Evolutionary conservation across 106 monocot species (phyloP), one percentile per base, ranked within the genome.

Genomic region (Vanilla planifolia): DNA sequence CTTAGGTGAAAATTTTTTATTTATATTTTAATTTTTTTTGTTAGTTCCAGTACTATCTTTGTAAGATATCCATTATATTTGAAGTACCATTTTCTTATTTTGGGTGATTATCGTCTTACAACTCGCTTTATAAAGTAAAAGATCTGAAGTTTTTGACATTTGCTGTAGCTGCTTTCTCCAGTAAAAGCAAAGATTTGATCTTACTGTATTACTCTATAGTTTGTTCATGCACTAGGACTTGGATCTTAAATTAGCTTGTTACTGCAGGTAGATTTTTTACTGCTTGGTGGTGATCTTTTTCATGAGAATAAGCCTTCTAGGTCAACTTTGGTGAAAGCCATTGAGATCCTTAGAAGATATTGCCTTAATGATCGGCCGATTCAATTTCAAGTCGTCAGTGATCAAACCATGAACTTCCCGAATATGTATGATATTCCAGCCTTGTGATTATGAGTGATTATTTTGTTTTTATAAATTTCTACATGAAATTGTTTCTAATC

Each of bases 301-400:
- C 95, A 96, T 70, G 95, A 96, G 63, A 96, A 96, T 69, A 96
- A 96, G 68, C 95, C 95, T 59, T 91, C 96, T 63, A 80, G 90
- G 48, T 77, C 84, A 35, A 96, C 90, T 27, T 65, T 96, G 57
- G 96, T 96, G 33, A 96, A 87, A 58, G 36, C 86, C 39, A 91
- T 91, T 50, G 90, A 96, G 64, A 96, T 87, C 57, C 72, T 96
- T 21, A 78, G 96, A 48, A 73, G 81, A 13, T 79, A 91, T 30
- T 81, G 90, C 76, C 73, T 96, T 41, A 91, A 91, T 74, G 96
- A 96, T 58, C 78, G 50, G 4, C 96, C 96, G 17, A 84, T 96
- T 62, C 80, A 84, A 61, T 91, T 87, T 61, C 96, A 91, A 84
- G 91, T 96, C 70, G 96, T 96, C 40, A 96, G 96, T 61, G 96